Evolutionary conservation across 331 rosid genomes (phyloP).

Genomic region (Malus hybrid): DNA sequence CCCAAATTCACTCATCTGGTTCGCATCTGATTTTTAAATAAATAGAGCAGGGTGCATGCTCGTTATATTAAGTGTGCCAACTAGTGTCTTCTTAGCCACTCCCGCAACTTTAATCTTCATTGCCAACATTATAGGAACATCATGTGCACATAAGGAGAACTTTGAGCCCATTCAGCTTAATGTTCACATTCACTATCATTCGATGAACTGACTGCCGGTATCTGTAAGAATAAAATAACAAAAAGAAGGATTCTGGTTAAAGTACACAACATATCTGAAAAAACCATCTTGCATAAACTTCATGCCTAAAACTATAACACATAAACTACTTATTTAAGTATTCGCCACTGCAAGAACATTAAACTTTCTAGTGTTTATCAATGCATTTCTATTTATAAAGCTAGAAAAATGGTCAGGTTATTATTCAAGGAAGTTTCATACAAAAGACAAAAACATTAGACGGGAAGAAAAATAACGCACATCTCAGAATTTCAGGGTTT

Average conservation of each 20-base stretch:
- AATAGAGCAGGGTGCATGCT: conserved; percentile 19
- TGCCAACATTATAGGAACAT: conserved; percentile 13
- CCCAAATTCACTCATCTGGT: conserved; percentile 25
- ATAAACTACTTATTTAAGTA: neutral
- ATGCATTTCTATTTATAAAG: neutral
- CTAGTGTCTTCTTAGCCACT: conserved; percentile 7
- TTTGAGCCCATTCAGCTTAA: neutral
- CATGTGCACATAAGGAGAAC: neutral
- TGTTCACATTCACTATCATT: neutral
- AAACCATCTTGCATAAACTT: neutral
- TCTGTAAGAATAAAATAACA: conserved; percentile 11
- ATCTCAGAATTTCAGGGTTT: neutral
- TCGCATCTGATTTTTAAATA: conserved; percentile 23
- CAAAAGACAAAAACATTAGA: neutral
- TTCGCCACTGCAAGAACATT: neutral
- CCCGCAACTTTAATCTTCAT: conserved; percentile 9
- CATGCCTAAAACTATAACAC: neutral
- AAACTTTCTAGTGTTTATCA: neutral
- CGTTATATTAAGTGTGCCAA: conserved; percentile 3
- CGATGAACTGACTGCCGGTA: neutral
- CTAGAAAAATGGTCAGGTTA: neutral
- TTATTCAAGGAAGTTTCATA: neutral
- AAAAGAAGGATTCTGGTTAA: neutral
- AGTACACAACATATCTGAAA: neutral
- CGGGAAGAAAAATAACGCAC: neutral